Conservation (phyloP, 345 rosid genomes). For the Angophora floribunda region DNA sequence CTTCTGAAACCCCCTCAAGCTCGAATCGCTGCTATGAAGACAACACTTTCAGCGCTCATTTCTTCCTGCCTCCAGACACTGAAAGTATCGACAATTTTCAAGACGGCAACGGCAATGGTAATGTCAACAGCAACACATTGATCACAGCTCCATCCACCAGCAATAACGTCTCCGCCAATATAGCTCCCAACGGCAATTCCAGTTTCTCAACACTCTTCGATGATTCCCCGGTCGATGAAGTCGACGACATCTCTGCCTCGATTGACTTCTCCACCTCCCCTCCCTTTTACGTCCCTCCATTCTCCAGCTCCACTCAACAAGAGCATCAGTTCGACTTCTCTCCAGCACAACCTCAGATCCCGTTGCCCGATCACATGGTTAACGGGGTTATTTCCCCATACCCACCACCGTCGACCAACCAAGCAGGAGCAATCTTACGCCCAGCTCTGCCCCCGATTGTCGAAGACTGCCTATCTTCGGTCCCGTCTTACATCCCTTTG, state of each 20-base stretch:
- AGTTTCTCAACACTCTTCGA: conserved; percentile 51
- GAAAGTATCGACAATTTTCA: conserved; percentile 12
- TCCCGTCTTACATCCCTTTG: not conserved
- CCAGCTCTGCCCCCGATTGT: conserved; percentile 23
- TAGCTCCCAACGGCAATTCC: conserved; percentile 8
- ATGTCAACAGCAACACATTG: not conserved
- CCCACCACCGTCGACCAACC: not conserved
- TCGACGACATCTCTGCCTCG: conserved; percentile 71
- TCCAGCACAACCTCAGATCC: conserved; percentile 24
- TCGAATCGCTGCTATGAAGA: conserved; percentile 52
- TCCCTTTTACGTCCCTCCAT: conserved; percentile 35
- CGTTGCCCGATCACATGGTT: conserved; percentile 10
- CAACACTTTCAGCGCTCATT: conserved; percentile 23
- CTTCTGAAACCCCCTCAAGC: conserved; percentile 41
- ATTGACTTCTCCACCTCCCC: conserved; percentile 84
- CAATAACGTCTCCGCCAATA: not conserved
- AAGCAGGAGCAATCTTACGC: conserved; percentile 15
- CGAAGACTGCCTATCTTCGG: conserved; percentile 72
- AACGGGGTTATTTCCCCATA: conserved; percentile 22
- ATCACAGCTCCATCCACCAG: not conserved
- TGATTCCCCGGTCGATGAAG: conserved; percentile 26
- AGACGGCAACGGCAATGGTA: conserved; percentile 8
- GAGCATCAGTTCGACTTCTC: conserved; percentile 57
- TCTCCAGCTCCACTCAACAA: conserved; percentile 15
- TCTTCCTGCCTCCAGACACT: conserved; percentile 18